Base-by-base conservation (phyloP, 495 filamentous ascomycete species). In the Aspergillus incahuasiensis region DNA sequence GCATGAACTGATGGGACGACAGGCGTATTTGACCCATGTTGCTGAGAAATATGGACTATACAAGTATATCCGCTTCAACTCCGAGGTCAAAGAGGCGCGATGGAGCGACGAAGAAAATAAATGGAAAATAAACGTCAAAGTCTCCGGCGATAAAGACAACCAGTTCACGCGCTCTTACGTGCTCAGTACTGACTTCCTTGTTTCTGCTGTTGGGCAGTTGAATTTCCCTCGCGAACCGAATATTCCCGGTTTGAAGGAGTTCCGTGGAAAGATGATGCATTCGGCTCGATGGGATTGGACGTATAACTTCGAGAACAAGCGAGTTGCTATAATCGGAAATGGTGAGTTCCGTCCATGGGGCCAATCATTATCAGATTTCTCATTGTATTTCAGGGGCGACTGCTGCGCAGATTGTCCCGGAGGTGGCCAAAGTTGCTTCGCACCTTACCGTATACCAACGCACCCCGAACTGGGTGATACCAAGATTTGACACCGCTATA, bases 361-460 rank as follows among this genome's bases (percentile, higher is more conserved):
- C n/a, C 3, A 38, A 5, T 40, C 7, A 3, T 35, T 2, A 1
- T 18, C 15, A 40, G 15, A n/a, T 16, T 42, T 21, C 45, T 55
- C 11, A 57, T 13, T 1, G 8, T 28, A n/a, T 77, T 25, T 18
- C 57, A 74, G 84, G 86, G 20, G 84, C 86, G 18, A 88, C 85
- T 16, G 81, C 81, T 9, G 85, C 82, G n/a, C 87, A 90, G 63
- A 87, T 90, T 58, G 75, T 86, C 20, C 85, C 87, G 13, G 79
- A 79, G 42, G 71, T 89, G 24, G 81, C 82, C 44, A 80, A 80
- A 46, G 56, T 78, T 6, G 76, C 79, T 42, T 65, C 77, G n/a
- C 66, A 76, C 11, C 67, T 88, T 5, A 83, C 79, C 0, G 79
- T 87, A 43, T 90, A 85, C 63, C 83, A 88, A 55, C 77, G 86